Percentiles rank a stretch among this genome's conserved stretches.
phyloP scores from a whole-genome alignment of 2,329 filamentous ascomycete species.

The Dactylonectria estremocensis region DNA sequence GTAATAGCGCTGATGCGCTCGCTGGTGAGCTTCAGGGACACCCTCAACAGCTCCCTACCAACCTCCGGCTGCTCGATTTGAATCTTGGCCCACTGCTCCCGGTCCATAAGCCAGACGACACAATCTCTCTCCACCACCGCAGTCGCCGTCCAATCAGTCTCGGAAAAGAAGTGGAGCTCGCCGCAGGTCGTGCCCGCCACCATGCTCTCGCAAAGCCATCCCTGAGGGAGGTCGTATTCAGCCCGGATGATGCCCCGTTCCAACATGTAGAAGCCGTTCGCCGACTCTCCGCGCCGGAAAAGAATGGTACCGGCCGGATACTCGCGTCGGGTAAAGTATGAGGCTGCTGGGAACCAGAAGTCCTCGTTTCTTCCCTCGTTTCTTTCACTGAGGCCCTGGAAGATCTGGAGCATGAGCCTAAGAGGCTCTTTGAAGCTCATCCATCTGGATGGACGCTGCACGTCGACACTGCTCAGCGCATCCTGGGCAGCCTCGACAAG shows the following conservation, averaged over 20 bases:
- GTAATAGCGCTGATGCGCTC: conserved; percentile 88
- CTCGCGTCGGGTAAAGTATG: conserved; percentile 81
- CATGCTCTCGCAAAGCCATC: conserved; percentile 90
- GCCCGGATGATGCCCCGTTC: conserved; percentile 91
- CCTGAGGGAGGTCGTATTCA: conserved; percentile 93
- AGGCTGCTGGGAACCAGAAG: conserved; percentile 89
- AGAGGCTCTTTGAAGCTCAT: conserved; percentile 91
- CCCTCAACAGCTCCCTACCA: conserved; percentile 85
- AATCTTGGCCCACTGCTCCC: conserved; percentile 79
- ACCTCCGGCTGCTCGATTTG: conserved; percentile 83
- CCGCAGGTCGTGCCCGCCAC: conserved; percentile 95
- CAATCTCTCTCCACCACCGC: conserved; percentile 87
- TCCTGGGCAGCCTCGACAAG: conserved; percentile 84
- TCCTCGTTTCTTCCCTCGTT: conserved; percentile 76
- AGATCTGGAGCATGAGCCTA: conserved; percentile 94
- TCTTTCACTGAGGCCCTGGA: conserved; percentile 86
- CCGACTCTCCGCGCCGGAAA: conserved; percentile 82
- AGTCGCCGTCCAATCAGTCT: conserved; percentile 89
- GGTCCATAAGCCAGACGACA: conserved; percentile 85
- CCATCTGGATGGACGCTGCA: conserved; percentile 77
- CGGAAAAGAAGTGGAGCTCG: conserved; percentile 95
- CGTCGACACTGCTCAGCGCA: conserved; percentile 78
- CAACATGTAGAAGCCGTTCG: conserved; percentile 90
- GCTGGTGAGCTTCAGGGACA: conserved; percentile 93
- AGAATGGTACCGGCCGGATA: conserved; percentile 80